Base-by-base conservation (phyloP, 1,284 basidiomycete species). In the Ceratobasidium sp. region DNA sequence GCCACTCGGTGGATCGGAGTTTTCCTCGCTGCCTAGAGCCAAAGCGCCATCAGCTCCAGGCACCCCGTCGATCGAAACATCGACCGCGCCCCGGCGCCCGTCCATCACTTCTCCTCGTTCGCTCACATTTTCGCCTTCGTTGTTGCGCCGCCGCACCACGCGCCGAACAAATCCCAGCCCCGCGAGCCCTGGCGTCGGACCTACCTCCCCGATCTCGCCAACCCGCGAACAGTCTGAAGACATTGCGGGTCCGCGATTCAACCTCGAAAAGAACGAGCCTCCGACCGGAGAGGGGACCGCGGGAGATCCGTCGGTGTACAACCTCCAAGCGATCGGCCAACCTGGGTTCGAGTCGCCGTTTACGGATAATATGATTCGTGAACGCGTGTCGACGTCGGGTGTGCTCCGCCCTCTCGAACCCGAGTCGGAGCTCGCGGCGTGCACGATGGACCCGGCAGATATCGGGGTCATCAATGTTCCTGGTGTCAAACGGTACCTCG, bases 371-470 rank as follows among this genome's bases (percentile, higher is more conserved):
- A 92, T 92, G 88, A 93, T 98, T 76, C 88, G 96, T 41, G 96
- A 98, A 82, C 89, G 97, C 13, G 90, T 98, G 24, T 90, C 91
- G 22, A 90, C 91, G 3, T 85, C 86, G 27, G 97, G 97, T 7
- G 82, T 88, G 7, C 85, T 94, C 19, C 89, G 96, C 11, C 87
- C 91, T 0, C 85, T 99, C 77, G 96, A 98, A 79, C 85, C 89
- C 0, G 86, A 87, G 75, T 81, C 85, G 0, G 87, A 92, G 59
- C 84, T 98, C 0, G 82, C 83, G 6, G 92, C 89, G 0, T 84
- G 97, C 53, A 85, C 84, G 8, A 81, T 96, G 54, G 86, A 87
- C 0, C 81, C 84, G 0, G 88, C 92, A 27, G 83, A 89, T 37
- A 85, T 96, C 66, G 94, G 95, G 2, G 85, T 85, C 39, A 83